Base-by-base conservation (phyloP, 306 rosid species). In the Castanea crenata region DNA sequence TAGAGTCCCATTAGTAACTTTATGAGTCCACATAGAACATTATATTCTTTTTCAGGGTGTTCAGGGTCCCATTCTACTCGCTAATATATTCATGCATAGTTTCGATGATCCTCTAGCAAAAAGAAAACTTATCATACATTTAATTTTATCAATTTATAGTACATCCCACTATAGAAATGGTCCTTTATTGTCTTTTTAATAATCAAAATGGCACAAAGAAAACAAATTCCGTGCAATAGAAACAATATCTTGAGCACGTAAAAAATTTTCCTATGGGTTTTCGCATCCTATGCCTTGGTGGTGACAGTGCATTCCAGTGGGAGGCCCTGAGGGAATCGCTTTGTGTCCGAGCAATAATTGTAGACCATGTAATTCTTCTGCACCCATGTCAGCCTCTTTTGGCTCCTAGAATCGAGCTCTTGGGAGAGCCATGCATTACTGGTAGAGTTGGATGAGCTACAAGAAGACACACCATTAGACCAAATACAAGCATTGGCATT, bases 341-440 rank as follows among this genome's bases (percentile, higher is more conserved):
- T 76, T 41, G 13, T 29, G 56, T 85, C 89, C 3, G 68, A 18
- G 35, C 86, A 85, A 52, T 85, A 85, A 73, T 85, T 73, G 61
- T 82, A 82, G 62, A 85, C 69, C 86, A 85, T 85, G 77, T 79
- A 85, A 19, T 85, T 85, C 46, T 73, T 85, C 51, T 76, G 86
- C 5, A 79, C 80, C 84, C 84, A 81, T 52, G 71, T 74, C 11
- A 85, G 77, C 74, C 73, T 69, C 55, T 58, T 73, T 61, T 57
- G 79, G 64, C 70, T 62, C 19, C 65, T 14, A 9, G 69, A 62
- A 79, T 85, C 79, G 4, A 85, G 83, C 63, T 73, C 71, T 74
- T 85, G 55, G 18, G 83, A 75, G 20, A 78, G 74, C 88, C 86
- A 85, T 4, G 77, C 55, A 3, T 58, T 62, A 56, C 18, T 78